These are phyloP conservation scores for Styphnolobium japonicum DNA, from an alignment of 306 rosid species.

Conservation along the genomic window DNA sequence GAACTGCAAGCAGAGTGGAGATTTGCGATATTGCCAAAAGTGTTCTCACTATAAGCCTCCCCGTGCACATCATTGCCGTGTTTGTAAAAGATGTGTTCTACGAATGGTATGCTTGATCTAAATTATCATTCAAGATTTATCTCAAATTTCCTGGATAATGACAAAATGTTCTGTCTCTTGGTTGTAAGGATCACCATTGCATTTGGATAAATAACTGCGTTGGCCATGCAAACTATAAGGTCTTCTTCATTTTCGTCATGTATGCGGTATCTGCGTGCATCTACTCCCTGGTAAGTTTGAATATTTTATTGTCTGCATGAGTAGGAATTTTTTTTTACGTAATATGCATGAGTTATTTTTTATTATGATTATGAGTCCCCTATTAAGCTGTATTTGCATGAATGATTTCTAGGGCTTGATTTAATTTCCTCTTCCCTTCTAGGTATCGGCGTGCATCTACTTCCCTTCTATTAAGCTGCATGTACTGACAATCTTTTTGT, in stretches of 20 bases:
- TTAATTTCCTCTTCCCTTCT: neutral
- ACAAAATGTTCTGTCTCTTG: slow-evolving; percentile 39
- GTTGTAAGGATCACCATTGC: slow-evolving; percentile 95
- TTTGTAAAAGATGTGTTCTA: slow-evolving; percentile 91
- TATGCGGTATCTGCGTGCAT: slow-evolving; percentile 83
- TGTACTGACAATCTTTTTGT: slow-evolving; percentile 17
- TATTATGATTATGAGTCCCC: slow-evolving; percentile 10
- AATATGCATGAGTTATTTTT: slow-evolving; percentile 6
- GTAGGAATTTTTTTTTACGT: no score
- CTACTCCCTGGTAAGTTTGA: slow-evolving; percentile 83
- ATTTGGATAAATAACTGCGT: slow-evolving; percentile 96
- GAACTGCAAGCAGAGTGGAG: slow-evolving; percentile 75
- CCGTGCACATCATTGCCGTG: slow-evolving; percentile 98
- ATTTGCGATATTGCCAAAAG: slow-evolving; percentile 93
- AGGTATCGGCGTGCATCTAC: no score
- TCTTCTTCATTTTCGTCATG: slow-evolving; percentile 74
- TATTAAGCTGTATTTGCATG: neutral
- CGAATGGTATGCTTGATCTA: slow-evolving; percentile 75
- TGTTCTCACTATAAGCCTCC: slow-evolving; percentile 96
- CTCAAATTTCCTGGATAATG: slow-evolving; percentile 27
- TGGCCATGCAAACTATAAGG: slow-evolving; percentile 92
- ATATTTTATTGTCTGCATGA: slow-evolving; percentile 5
- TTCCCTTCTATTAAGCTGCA: no score
- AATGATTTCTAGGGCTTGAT: neutral
- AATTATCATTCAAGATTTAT: slow-evolving; percentile 18